phyloP scores from a whole-genome alignment of 352 stramenopile species.

The Albugo laibachii region DNA sequence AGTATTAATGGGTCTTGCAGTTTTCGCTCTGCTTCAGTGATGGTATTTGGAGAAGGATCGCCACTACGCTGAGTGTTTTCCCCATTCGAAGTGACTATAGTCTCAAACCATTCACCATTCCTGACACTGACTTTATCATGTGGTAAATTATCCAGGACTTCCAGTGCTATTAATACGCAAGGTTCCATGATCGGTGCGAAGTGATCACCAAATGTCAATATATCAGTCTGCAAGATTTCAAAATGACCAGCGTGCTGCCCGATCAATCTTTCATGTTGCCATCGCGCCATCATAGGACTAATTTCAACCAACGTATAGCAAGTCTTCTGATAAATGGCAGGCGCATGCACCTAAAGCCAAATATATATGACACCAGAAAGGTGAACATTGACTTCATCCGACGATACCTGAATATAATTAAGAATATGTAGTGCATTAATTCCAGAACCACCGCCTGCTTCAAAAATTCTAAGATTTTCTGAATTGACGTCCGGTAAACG shows the following conservation, averaged over 20 bases:
- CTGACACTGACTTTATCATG: slow-evolving; percentile 77
- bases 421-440: slow-evolving; percentile 82
- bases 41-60: slow-evolving; percentile 1
- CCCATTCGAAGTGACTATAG: slow-evolving; percentile 18
- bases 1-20: slow-evolving; percentile 50
- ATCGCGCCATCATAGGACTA: slow-evolving; percentile 66
- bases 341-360: slow-evolving; percentile 13
- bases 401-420: slow-evolving; percentile 42
- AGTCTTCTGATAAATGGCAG: slow-evolving; percentile 54
- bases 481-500: slow-evolving; percentile 34
- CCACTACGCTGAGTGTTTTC: neutral
- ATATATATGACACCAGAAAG: neutral
- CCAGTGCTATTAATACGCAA: slow-evolving; percentile 73
- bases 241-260: slow-evolving; percentile 35
- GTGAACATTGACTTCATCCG: neutral
- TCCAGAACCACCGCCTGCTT: slow-evolving; percentile 75
- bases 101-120: slow-evolving; percentile 65
- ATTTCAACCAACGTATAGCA: slow-evolving; percentile 83
- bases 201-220: slow-evolving; percentile 47
- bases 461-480: slow-evolving; percentile 46
- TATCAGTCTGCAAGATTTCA: slow-evolving; percentile 61
- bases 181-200: slow-evolving; percentile 22
- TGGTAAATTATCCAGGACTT: slow-evolving; percentile 82
- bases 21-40: slow-evolving; percentile 27
- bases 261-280: slow-evolving; percentile 42